Conservation (phyloP, 352 stramenopile genomes). For the Pythium myriotylum region DNA sequence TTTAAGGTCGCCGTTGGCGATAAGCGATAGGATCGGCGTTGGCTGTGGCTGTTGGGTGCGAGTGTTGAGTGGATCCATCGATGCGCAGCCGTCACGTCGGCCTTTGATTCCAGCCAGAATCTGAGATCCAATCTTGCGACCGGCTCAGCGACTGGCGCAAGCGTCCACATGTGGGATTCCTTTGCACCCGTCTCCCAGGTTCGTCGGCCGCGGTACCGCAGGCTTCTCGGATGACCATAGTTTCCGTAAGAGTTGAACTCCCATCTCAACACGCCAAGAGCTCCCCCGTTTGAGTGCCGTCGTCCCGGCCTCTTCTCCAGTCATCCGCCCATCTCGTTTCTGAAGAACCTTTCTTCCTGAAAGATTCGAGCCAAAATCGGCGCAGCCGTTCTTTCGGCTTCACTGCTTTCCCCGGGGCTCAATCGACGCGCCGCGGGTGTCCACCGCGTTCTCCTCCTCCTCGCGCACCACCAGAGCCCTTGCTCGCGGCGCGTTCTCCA, state of each 20-base stretch:
- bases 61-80: too few relatives aligned
- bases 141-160: not conserved
- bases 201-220: not conserved
- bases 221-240: not conserved
- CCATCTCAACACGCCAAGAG: not conserved
- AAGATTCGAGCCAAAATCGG: not conserved
- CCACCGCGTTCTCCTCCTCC: not conserved
- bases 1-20: too few relatives aligned
- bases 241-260: not conserved
- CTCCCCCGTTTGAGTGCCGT: not conserved
- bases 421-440: not conserved
- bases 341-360: not conserved
- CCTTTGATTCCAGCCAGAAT: not conserved
- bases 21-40: too few relatives aligned
- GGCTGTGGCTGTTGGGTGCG: too few relatives aligned
- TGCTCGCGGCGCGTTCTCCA: not conserved
- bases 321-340: not conserved
- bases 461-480: not conserved
- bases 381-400: not conserved
- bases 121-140: not conserved
- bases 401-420: not conserved
- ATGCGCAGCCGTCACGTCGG: too few relatives aligned
- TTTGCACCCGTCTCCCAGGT: not conserved
- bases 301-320: not conserved
- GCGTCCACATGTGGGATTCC: not conserved